Evolutionary conservation across 2,329 filamentous ascomycete genomes (phyloP), one percentile per base, ranked within the genome.

Genomic region (Paramyrothecium roridum): DNA sequence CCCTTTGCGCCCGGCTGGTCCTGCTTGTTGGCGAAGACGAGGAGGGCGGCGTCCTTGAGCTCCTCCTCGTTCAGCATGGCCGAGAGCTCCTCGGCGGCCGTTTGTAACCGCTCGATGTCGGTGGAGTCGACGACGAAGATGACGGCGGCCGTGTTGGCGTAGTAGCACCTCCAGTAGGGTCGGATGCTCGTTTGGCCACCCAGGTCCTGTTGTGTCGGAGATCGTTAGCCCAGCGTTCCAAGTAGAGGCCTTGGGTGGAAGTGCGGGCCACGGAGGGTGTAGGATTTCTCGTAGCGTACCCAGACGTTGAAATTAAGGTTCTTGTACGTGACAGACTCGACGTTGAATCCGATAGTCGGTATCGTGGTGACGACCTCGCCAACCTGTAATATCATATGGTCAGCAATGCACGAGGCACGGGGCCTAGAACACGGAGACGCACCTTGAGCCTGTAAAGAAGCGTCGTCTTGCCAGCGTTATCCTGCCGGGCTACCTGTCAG

Each of bases 101-200:
- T 99, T 62, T 91, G 87, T 62, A 99, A 78, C 61, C 95, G 89
- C 69, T 98, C 93, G 69, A 98, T 96, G 80, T 99, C 95, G 64
- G 95, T 99, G 46, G 90, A 95, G 73, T 99, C 95, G 69, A 99
- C 93, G 59, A 99, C 95, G 79, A 99, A 99, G 68, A 99, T 93
- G 63, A 99, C 95, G 19, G 95, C 95, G 30, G 95, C 93, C 1
- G 95, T 99, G 79, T 99, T 98, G 70, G 93, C 91, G 71, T 98
- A 99, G 82, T 99, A 99, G 79, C 95, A 99, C 73, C 95, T 86
- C 95, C 95, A 99, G 80, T 99, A 99, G 2, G 95, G 95, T 63
- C 95, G 86, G 72, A 99, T 99, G 63, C 90, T 96, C n/a, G 95
- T 99, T 80, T 99, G 95, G 43, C 95, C 95, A 69, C 95, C 93